phyloP scores from a whole-genome alignment of 108 stramenopile genomes.

The Fistulifera pelliculosa region DNA sequence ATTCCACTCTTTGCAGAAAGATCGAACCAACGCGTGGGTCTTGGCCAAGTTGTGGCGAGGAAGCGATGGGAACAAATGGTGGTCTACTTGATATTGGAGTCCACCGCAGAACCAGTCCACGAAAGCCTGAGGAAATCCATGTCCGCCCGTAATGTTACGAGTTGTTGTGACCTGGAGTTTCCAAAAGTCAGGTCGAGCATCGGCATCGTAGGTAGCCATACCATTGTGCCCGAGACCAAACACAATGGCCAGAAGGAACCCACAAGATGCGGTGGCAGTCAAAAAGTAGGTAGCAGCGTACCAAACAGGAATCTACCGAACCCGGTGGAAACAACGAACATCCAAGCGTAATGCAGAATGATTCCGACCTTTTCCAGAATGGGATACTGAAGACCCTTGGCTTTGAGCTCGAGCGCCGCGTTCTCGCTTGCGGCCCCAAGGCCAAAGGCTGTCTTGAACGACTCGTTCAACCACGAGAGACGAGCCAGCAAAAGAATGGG shows the following conservation, averaged over 20 bases:
- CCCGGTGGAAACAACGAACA: conserved; percentile 56
- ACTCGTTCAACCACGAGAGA: conserved; percentile 93
- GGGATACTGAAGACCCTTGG: conserved; percentile 76
- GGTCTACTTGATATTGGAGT: conserved; percentile 98
- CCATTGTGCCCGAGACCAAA: conserved; percentile 99
- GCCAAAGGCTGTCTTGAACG: conserved; percentile 85
- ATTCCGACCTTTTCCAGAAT: conserved; percentile 67
- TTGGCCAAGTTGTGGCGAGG: conserved; percentile 91
- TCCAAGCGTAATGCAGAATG: conserved; percentile 76
- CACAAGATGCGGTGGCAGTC: conserved; percentile 75
- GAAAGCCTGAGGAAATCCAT: conserved; percentile 87
- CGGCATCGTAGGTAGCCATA: conserved; percentile 95
- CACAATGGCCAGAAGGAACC: conserved; percentile 92
- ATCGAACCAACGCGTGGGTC: conserved; percentile 82
- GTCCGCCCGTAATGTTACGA: conserved; percentile 92
- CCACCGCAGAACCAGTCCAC: conserved; percentile 99
- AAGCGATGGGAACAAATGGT: conserved; percentile 97
- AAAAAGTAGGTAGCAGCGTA: conserved; percentile 63
- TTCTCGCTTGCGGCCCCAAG: conserved; percentile 79
- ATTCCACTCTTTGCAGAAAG: conserved; percentile 96
- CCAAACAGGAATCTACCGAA: conserved; percentile 65
- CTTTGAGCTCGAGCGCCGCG: conserved; percentile 69
- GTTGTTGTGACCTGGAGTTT: conserved; percentile 98
- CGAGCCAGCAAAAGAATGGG: conserved; percentile 94
- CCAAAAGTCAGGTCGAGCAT: conserved; percentile 95